A percentile compares a stretch with the other conserved stretches of the same genome.
Evolutionary conservation across 225 moss, liverwort and hornwort genomes (phyloP).

Genomic region (Bryum argenteum): DNA sequence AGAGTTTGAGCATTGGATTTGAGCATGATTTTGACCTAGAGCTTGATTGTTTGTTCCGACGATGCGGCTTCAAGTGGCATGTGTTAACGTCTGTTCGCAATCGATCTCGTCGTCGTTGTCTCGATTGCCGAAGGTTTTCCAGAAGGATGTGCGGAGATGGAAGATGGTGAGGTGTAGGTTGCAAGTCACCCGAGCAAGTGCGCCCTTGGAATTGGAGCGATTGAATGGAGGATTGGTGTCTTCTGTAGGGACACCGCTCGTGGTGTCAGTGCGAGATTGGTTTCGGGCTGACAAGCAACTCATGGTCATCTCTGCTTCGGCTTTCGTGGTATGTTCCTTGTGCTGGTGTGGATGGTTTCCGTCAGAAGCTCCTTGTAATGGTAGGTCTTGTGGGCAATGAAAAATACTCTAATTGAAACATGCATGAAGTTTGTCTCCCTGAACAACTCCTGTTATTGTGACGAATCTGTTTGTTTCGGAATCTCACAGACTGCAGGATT

Average conservation of each 20-base stretch:
- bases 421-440: too few species aligned
- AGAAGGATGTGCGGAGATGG: conserved; percentile 9
- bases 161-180: conserved; percentile 16
- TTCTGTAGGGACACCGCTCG: conserved; percentile 38
- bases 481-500: conserved; percentile 43
- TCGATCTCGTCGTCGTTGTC: too few species aligned
- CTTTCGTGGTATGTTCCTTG: conserved; percentile 34
- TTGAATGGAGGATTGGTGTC: conserved; percentile 32
- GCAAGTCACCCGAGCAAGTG: not conserved
- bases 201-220: not conserved
- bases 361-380: too few species aligned
- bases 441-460: too few species aligned
- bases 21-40: conserved; percentile 11
- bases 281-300: conserved; percentile 52
- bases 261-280: conserved; percentile 35
- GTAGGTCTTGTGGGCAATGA: too few species aligned
- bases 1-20: not conserved
- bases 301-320: conserved; percentile 39
- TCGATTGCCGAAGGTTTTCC: not conserved
- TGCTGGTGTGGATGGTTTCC: too few species aligned
- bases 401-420: too few species aligned
- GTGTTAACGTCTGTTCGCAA: conserved; percentile 17
- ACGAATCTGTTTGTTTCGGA: not conserved
- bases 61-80: conserved; percentile 31
- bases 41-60: not conserved